phyloP scores from a whole-genome alignment of 176 grass and related monocot species.

The Musa beccarii region DNA sequence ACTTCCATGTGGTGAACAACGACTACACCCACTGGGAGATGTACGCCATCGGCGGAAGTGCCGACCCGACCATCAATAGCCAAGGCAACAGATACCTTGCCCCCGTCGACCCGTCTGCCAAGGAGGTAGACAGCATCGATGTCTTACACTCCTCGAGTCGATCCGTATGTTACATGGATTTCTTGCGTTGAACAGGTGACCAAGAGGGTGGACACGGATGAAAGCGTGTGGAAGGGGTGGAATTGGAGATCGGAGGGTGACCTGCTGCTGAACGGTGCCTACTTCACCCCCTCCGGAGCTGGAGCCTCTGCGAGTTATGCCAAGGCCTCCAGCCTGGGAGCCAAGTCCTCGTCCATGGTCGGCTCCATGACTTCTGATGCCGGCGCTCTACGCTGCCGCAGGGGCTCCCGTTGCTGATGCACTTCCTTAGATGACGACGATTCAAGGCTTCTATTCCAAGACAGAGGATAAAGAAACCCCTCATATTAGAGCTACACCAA shows the following conservation, averaged over 20 bases:
- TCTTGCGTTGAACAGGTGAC: constrained; percentile 23
- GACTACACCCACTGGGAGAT: constrained; percentile 49
- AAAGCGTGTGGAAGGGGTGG: constrained; percentile 29
- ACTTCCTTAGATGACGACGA: neutral
- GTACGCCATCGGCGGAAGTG: constrained; percentile 45
- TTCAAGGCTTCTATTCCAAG: neutral
- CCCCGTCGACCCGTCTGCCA: constrained; percentile 26
- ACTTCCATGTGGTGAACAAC: constrained; percentile 44
- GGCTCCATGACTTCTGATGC: constrained; percentile 22
- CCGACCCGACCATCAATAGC: constrained; percentile 39
- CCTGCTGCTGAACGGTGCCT: constrained; percentile 35
- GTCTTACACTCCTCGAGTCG: no score
- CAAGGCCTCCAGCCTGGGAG: constrained; percentile 40
- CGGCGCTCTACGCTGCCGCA: constrained; percentile 19
- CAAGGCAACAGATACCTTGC: constrained; percentile 43
- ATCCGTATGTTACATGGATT: neutral
- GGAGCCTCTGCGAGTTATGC: constrained; percentile 33
- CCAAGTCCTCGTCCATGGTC: constrained; percentile 36
- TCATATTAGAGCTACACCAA: neutral
- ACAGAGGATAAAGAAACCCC: neutral
- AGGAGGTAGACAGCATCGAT: constrained; percentile 21
- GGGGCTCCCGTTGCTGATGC: constrained; percentile 20
- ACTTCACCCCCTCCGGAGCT: constrained; percentile 35
- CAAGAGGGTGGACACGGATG: constrained; percentile 26
- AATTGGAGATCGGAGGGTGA: constrained; percentile 46